Evolutionary conservation across 2,329 filamentous ascomycete species (phyloP).

Genomic region (Dissoconium aciculare): DNA sequence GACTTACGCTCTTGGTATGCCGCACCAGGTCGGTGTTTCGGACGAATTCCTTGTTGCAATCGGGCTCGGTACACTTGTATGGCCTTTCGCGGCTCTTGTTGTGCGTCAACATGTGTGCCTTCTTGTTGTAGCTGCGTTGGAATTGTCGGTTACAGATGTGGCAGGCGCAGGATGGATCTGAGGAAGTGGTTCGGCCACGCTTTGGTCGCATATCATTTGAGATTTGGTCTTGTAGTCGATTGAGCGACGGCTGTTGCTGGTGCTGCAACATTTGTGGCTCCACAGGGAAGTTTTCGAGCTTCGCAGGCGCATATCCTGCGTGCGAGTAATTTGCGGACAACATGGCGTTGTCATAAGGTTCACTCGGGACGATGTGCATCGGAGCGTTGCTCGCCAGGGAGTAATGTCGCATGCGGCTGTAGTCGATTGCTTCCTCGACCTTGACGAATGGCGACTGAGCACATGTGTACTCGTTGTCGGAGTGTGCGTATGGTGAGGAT

Average conservation of each 20-base stretch:
- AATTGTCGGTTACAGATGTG: slow-evolving; percentile 64
- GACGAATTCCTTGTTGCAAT: slow-evolving; percentile 63
- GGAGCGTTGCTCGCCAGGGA: slow-evolving; percentile 7
- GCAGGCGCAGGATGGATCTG: slow-evolving; percentile 59
- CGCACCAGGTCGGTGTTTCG: slow-evolving; percentile 62
- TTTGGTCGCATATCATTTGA: slow-evolving; percentile 14
- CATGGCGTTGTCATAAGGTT: slow-evolving; percentile 5
- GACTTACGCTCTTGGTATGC: slow-evolving; percentile 40
- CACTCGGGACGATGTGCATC: slow-evolving; percentile 9
- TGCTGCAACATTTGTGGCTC: slow-evolving; percentile 1
- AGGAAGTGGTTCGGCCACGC: slow-evolving; percentile 32
- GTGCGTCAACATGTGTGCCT: slow-evolving; percentile 73
- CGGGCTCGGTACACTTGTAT: slow-evolving; percentile 48
- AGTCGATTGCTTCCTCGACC: slow-evolving; percentile 10
- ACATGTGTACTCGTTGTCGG: slow-evolving; percentile 9
- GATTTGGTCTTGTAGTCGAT: slow-evolving; percentile 1
- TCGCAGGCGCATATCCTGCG: background rate
- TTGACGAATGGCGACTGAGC: slow-evolving; percentile 12
- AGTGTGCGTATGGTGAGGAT: slow-evolving; percentile 16
- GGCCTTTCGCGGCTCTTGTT: slow-evolving; percentile 57
- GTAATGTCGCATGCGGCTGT: slow-evolving; percentile 4
- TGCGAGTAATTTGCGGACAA: background rate
- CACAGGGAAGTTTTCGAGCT: background rate
- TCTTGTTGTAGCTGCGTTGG: slow-evolving; percentile 72
- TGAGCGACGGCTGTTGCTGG: background rate